Conservation (phyloP, 2,329 filamentous ascomycete species). For the Aspergillus cejpii region DNA sequence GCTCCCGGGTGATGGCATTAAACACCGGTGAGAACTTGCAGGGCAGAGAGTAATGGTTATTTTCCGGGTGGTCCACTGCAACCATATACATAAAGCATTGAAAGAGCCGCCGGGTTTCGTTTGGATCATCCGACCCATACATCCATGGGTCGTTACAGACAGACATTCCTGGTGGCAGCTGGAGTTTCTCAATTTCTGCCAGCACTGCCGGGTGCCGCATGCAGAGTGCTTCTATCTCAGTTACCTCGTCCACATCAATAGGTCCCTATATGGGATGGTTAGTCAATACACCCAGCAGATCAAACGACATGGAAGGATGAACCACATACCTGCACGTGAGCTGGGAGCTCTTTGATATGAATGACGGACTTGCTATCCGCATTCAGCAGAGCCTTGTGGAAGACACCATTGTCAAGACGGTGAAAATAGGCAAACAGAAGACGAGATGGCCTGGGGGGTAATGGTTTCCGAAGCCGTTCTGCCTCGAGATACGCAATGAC, state of each 20-base stretch:
- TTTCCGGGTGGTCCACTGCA: constrained; percentile 30
- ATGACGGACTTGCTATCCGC: constrained; percentile 32
- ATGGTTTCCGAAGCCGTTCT: constrained; percentile 48
- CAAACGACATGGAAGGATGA: background rate
- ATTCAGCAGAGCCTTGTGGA: constrained; percentile 37
- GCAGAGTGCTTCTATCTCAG: constrained; percentile 51
- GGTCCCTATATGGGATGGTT: constrained; percentile 52
- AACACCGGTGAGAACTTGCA: constrained; percentile 42
- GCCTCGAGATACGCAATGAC: constrained; percentile 56
- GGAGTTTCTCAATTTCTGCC: constrained; percentile 53
- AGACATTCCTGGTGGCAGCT: constrained; percentile 51
- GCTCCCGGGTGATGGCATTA: constrained; percentile 54
- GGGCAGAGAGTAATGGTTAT: constrained; percentile 34
- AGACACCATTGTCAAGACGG: constrained; percentile 38
- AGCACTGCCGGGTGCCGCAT: constrained; percentile 51
- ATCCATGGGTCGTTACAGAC: constrained; percentile 62
- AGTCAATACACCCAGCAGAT: constrained; percentile 36
- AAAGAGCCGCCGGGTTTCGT: constrained; percentile 37
- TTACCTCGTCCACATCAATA: constrained; percentile 54
- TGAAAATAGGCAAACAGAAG: constrained; percentile 50
- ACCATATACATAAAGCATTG: constrained; percentile 39
- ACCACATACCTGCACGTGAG: constrained; percentile 40
- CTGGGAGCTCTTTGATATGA: constrained; percentile 40
- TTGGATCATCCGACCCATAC: constrained; percentile 48
- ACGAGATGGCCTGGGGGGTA: constrained; percentile 47